Evolutionary conservation across 257 asterid genomes (phyloP).

Genomic region (Agastache rugosa): DNA sequence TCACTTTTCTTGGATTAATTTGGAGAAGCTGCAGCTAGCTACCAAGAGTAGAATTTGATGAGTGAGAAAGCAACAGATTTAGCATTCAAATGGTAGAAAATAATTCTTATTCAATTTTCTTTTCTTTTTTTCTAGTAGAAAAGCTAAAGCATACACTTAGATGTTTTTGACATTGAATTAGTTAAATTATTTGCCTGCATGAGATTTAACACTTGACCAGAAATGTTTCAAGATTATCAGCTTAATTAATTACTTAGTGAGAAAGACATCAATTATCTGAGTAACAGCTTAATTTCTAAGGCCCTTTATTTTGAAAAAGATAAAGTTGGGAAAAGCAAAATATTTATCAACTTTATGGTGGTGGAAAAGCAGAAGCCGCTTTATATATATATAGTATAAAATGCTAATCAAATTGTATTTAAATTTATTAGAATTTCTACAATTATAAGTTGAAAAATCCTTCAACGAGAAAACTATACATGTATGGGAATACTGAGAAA

Average conservation of each 20-base stretch:
- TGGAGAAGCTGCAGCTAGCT: slow-evolving; percentile 15
- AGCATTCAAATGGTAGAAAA: neutral
- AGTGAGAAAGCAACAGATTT: neutral
- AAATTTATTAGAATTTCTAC: slow-evolving; percentile 20
- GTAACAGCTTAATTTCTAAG: slow-evolving; percentile 24
- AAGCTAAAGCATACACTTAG: slow-evolving; percentile 29
- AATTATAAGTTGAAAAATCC: slow-evolving; percentile 31
- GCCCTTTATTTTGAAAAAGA: slow-evolving; percentile 42
- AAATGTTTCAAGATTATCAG: neutral
- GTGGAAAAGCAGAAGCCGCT: slow-evolving; percentile 55
- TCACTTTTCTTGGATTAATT: neutral
- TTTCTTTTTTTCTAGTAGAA: slow-evolving; percentile 20
- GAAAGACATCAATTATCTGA: slow-evolving; percentile 21
- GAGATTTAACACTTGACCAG: too few species aligned
- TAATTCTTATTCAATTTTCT: too few species aligned
- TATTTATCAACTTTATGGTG: slow-evolving; percentile 47
- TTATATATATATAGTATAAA: slow-evolving; percentile 17
- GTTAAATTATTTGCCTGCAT: neutral
- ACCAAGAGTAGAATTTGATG: neutral
- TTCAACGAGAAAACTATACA: slow-evolving; percentile 30
- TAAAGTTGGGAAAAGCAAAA: slow-evolving; percentile 38
- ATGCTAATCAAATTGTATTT: slow-evolving; percentile 20
- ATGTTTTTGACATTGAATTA: slow-evolving; percentile 2
- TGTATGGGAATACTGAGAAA: slow-evolving; percentile 33
- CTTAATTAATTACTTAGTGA: slow-evolving; percentile 28